Conservation (phyloP, 208 protist genomes). For the Trypanosoma avium region DNA sequence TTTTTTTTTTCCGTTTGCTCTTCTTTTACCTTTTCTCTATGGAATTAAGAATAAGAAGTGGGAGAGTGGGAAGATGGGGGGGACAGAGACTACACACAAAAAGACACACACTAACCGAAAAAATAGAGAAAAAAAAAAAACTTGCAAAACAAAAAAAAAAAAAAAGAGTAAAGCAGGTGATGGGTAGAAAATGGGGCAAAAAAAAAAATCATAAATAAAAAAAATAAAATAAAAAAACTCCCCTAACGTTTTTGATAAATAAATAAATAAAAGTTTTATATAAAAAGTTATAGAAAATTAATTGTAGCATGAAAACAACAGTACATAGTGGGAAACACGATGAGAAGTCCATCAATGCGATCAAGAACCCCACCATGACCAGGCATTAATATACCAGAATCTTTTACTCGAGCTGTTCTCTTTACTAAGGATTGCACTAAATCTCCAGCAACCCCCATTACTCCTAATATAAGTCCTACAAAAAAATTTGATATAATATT, state of each 20-base stretch:
- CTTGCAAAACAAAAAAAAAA: slow-evolving; percentile 18
- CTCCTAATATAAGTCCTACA: slow-evolving; percentile 17
- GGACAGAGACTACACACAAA: too few species aligned
- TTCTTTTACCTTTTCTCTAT: slow-evolving; percentile 1
- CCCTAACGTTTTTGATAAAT: background rate
- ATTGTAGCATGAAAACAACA: slow-evolving; percentile 36
- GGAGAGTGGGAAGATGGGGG: too few species aligned
- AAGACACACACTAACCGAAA: too few species aligned
- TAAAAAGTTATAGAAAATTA: slow-evolving; percentile 21
- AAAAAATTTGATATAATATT: slow-evolving; percentile 34
- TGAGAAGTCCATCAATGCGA: slow-evolving; percentile 81
- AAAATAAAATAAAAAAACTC: slow-evolving; percentile 1
- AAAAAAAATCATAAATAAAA: too few species aligned
- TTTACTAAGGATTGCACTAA: slow-evolving; percentile 89
- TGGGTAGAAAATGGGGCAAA: too few species aligned
- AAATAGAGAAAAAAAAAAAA: too few species aligned
- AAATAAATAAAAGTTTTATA: background rate
- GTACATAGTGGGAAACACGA: slow-evolving; percentile 79
- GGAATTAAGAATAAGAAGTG: slow-evolving; percentile 19
- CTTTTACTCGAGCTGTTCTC: slow-evolving; percentile 82
- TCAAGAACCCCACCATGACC: slow-evolving; percentile 92
- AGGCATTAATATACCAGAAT: slow-evolving; percentile 80
- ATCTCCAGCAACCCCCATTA: slow-evolving; percentile 82
- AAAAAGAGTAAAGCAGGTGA: slow-evolving; percentile 16
- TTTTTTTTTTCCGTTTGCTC: slow-evolving; percentile 2